Evolutionary conservation across 164 flowering plant species (phyloP).

Genomic region (grape (Vitis vinifera)): ASM3070453v1 NC_081815.1:2392501-2393000

Average conservation of each 20-base stretch:
- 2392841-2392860: slow-evolving; percentile 71
- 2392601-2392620: slow-evolving; percentile 57
- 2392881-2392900: slow-evolving; percentile 91
- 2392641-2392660: slow-evolving; percentile 98
- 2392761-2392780: slow-evolving; percentile 6
- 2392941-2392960: not conserved
- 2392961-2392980: not conserved
- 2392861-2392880: slow-evolving; percentile 82
- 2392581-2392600: slow-evolving; percentile 89
- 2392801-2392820: not conserved
- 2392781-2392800: not conserved
- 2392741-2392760: slow-evolving; percentile 75
- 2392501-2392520: not conserved
- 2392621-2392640: slow-evolving; percentile 84
- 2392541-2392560: not conserved
- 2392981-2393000: not conserved
- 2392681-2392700: slow-evolving; percentile 77
- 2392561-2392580: slow-evolving; percentile 68
- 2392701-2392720: slow-evolving; percentile 95
- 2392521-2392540: not conserved
- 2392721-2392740: slow-evolving; percentile 83
- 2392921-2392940: not conserved
- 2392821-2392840: slow-evolving; percentile 1
- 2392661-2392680: slow-evolving; percentile 91
- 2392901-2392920: slow-evolving; percentile 99